Evolutionary conservation across 257 asterid genomes (phyloP), one percentile per base, ranked within the genome.

Genomic region (Forsythia suspensa): DNA sequence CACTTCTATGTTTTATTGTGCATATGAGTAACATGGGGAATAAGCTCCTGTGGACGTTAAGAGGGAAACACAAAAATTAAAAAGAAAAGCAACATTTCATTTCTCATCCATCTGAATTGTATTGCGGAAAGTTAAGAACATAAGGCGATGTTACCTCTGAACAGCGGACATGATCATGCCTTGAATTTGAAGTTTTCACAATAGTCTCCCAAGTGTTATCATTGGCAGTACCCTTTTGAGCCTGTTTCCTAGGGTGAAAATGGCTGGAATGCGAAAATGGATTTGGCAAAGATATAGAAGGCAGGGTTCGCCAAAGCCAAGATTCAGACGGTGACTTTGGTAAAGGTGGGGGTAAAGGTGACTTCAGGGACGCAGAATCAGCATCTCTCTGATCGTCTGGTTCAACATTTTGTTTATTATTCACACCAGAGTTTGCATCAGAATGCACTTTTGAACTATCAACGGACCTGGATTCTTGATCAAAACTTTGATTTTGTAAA

Each of bases 281-380:
- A 73, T 89, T 89, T 39, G 89, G 89, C 81, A 90, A 37, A 44
- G 89, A 66, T 65, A 89, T 86, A 3, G 97, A 89, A 69, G 98
- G 97, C 83, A 91, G 83, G 0, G 90, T 81, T 38, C 85, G 86
- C 98, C 98, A 92, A 8, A 96, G 97, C 99, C 99, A 96, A 76
- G 98, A 91, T 83, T 96, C 98, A 0, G 98, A 90, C 3, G 99
- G 99, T n/a, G 98, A 94, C 80, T 91, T 96, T 63, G 98, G 99
- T 70, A 96, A 83, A n/a, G 99, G 98, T 24, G 98, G 98, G 42
- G 91, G 89, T 42, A 87, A 71, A 18, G 93, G 90, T 69, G 99
- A 91, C 74, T 82, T 87, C 74, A 79, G 70, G 70, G 75, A 48
- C 41, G 83, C 83, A 76, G 71, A 57, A 67, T 78, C 65, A 67